Evolutionary conservation across 495 filamentous ascomycete species (phyloP), one percentile per base, ranked within the genome.

Genomic region (Aspergillus incahuasiensis): DNA sequence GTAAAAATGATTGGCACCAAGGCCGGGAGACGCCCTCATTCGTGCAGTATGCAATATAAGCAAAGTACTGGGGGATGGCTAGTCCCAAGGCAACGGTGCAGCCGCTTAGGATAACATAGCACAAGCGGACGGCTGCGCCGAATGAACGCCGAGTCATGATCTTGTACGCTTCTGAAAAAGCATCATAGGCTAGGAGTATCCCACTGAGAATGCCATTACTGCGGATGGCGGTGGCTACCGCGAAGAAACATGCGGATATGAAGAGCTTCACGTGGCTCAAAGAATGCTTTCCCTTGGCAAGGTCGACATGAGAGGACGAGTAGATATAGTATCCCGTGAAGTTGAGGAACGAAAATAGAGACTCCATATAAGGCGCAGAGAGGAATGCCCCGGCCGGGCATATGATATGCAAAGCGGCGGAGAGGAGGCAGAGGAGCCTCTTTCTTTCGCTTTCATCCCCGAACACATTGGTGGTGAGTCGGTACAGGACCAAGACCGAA

Each of bases 201-300:
- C 94, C 94, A 68, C 89, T 95, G 2, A 97, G 74, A 21, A 96
- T 68, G 4, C 90, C 94, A 70, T 98, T 98, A 60, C 87, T 90
- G 45, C 94, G 85, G 42, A 95, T 84, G 11, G 81, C 81, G 2
- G 85, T 86, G 0, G 91, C 88, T 19, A 84, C 58, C 0, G 86
- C 87, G 65, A 97, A 91, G n/a, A 82, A 57, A 5, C 81, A 57
- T 4, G 89, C 89, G 2, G 86, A 77, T 6, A 74, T 48, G 25
- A 95, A 40, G 47, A 85, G 64, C 55, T 69, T 74, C 30, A 74
- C 56, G 65, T 83, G 78, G 52, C 75, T 66, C 20, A 56, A 63
- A 47, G 4, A 48, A 12, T 9, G 45, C 15, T 52, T 50, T 3
- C 62, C 62, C 28, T 64, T 59, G 18, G 57, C 52, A 52, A 69